Evolutionary conservation across 2,329 filamentous ascomycete genomes (phyloP).

Genomic region (Neopestalotiopsis clavispora): DNA sequence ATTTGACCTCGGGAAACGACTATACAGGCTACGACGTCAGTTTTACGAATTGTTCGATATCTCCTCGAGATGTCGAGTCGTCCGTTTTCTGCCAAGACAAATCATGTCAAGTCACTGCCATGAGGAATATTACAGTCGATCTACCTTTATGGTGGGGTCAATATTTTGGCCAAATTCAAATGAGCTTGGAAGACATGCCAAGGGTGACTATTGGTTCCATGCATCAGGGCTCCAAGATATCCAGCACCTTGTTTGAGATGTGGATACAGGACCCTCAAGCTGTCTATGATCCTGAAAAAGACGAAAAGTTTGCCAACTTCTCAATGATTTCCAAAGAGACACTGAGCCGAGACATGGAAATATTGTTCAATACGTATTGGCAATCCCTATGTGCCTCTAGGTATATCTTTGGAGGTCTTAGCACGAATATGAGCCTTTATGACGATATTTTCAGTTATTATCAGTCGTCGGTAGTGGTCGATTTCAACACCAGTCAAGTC

Average conservation of each 20-base stretch:
- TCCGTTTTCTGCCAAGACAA: background rate
- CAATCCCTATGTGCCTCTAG: background rate
- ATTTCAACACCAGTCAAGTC: background rate
- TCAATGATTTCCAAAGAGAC: background rate
- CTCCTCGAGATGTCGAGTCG: background rate
- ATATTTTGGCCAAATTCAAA: background rate
- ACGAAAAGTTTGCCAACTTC: background rate
- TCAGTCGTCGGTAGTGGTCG: background rate
- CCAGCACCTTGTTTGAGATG: background rate
- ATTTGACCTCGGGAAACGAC: background rate
- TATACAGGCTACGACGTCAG: background rate
- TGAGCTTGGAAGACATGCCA: background rate
- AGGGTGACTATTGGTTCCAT: background rate
- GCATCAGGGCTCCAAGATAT: background rate
- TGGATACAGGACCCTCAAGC: background rate
- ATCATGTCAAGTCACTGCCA: background rate
- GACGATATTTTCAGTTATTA: background rate
- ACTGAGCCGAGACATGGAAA: background rate
- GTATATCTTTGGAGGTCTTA: background rate
- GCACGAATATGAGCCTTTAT: background rate
- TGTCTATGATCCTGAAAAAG: background rate
- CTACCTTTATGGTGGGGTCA: background rate
- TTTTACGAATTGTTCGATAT: background rate
- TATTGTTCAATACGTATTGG: background rate
- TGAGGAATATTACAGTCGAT: background rate